Base-by-base conservation (phyloP, 176 grass and related monocot species). In the Triticum monococcum region DNA sequence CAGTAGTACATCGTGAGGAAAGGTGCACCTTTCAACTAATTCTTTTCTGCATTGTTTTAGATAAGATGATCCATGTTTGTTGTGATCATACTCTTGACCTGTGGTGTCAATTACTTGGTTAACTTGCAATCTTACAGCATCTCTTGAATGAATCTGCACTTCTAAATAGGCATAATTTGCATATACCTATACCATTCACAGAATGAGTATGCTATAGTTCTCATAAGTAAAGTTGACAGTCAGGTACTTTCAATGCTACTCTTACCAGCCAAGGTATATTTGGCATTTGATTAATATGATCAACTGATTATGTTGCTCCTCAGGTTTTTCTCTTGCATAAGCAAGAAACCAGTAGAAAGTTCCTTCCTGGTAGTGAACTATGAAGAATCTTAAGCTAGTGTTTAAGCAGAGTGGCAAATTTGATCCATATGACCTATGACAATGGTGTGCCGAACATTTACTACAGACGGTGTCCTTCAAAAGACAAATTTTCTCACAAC, bases 251-350 rank as follows among this genome's bases (percentile, higher is more conserved):
- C 2, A 26, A 11, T 73, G 40, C 16, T 50, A 46, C 10, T 13
- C 80, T 81, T 75, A 65, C 20, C 28, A 81, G 18, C 26, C 40
- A 65, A 87, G 37, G 30, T 81, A 72, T 63, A 72, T 63, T 72
- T 32, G 23, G 5, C 16, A 16, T 66, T 75, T 87, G 23, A 9
- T 54, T 67, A 20, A 69, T 56, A 5, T 72, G 59, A 48, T 31
- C n/a, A 50, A 17, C 41, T 64, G 23, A 20, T 75, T 75, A 75
- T 66, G 22, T 26, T 30, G 17, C 31, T 54, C 9, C 22, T 81
- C 60, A 13, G 28, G 16, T 65, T 8, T 31, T 52, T 31, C 12
- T 50, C 72, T 64, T 54, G 40, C 57, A 26, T 38, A 73, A 17
- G 20, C 77, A 72, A 72, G 13, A 30, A 81, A 64, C 37, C 0